These are phyloP conservation scores for Corylus heterophylla DNA, from an alignment of 306 rosid genomes.

Conservation along the genomic window DNA sequence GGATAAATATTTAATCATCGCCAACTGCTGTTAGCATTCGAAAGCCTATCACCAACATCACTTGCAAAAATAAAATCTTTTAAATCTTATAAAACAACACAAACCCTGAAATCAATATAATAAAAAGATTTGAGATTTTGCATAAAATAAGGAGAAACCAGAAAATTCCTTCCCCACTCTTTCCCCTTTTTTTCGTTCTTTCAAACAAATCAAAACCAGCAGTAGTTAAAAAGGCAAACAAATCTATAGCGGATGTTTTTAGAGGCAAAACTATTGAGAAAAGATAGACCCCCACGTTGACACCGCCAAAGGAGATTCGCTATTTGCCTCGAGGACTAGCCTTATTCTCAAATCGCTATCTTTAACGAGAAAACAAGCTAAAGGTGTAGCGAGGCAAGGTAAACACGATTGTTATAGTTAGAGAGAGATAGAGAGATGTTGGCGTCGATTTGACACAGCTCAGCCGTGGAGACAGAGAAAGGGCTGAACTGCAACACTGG, in stretches of 20 bases:
- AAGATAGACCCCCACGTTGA: constrained; percentile 41
- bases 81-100: neutral
- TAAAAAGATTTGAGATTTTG: neutral
- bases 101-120: neutral
- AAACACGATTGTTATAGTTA: neutral
- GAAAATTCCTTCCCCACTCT: too few species aligned
- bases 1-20: constrained; percentile 52
- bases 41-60: constrained; percentile 21
- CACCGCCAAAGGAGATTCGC: constrained; percentile 30
- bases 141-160: neutral
- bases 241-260: constrained; percentile 38
- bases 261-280: constrained; percentile 46
- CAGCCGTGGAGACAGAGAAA: constrained; percentile 36
- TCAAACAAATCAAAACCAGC: neutral
- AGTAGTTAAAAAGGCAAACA: neutral
- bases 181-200: too few species aligned
- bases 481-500: constrained; percentile 63
- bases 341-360: constrained; percentile 26
- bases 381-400: constrained; percentile 71
- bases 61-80: too few species aligned
- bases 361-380: constrained; percentile 56
- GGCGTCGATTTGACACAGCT: constrained; percentile 63
- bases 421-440: constrained; percentile 10
- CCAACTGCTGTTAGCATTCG: constrained; percentile 7
- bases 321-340: constrained; percentile 79